phyloP scores from a whole-genome alignment of 129 eudicot genomes.

The Artemisia annua region DNA sequence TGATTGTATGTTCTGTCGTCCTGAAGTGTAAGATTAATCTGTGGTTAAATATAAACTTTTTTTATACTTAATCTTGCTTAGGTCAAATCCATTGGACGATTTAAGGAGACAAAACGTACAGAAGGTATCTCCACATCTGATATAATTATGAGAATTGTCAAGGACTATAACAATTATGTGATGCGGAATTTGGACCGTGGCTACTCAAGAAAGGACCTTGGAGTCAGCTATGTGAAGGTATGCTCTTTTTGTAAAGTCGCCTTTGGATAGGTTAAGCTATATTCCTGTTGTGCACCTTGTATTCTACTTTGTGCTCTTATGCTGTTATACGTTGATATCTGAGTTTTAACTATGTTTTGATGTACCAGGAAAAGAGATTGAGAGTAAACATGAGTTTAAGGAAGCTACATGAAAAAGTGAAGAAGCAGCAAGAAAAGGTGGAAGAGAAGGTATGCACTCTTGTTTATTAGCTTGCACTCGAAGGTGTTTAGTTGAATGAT shows the following conservation, averaged over 20 bases:
- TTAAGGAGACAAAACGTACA: constrained; percentile 92
- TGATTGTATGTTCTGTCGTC: neutral
- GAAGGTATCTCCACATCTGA: constrained; percentile 98
- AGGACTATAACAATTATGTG: constrained; percentile 93
- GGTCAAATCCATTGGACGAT: constrained; percentile 84
- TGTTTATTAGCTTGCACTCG: constrained; percentile 1
- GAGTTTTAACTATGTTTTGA: constrained; percentile 16
- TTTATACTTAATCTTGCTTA: constrained; percentile 20
- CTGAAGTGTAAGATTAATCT: neutral
- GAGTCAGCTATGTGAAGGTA: constrained; percentile 96
- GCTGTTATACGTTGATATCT: neutral
- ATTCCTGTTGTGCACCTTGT: constrained; percentile 8
- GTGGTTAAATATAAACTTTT: neutral
- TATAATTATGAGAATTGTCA: constrained; percentile 92
- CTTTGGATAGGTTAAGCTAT: neutral
- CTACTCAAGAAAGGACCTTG: constrained; percentile 94
- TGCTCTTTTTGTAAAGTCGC: constrained; percentile 3
- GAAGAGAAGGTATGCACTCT: constrained; percentile 66
- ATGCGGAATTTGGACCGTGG: constrained; percentile 97
- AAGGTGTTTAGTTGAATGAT: too few species aligned
- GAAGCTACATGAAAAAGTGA: constrained; percentile 80
- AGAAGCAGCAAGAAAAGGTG: constrained; percentile 93
- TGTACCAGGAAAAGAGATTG: constrained; percentile 81
- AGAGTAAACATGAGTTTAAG: constrained; percentile 85
- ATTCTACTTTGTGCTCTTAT: neutral